These are phyloP conservation scores for Moesziomyces antarcticus DNA, from an alignment of 1,284 basidiomycete genomes.

Conservation along the genomic window DNA sequence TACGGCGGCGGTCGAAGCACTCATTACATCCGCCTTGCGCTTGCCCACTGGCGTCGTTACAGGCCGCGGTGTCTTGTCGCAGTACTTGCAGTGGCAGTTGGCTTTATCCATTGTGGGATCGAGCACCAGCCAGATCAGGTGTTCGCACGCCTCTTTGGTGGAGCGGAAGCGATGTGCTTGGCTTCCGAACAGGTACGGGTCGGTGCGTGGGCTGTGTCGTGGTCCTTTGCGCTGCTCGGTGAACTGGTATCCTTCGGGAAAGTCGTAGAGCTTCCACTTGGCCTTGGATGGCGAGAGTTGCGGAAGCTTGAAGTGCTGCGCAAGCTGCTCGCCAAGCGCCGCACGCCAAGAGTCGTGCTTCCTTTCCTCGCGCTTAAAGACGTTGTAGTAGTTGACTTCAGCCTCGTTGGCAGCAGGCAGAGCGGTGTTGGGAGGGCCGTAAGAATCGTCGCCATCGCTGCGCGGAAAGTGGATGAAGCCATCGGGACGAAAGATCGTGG, in stretches of 20 bases:
- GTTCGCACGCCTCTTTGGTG: conserved; percentile 41
- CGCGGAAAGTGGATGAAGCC: conserved; percentile 52
- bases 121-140: conserved; percentile 45
- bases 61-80: conserved; percentile 23
- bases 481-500: conserved; percentile 48
- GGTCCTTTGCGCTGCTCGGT: conserved; percentile 59
- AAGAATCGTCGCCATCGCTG: conserved; percentile 51
- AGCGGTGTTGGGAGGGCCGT: conserved; percentile 27
- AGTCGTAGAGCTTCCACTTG: conserved; percentile 51
- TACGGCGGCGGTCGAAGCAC: conserved; percentile 21
- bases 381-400: conserved; percentile 53
- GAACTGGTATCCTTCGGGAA: conserved; percentile 47
- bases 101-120: conserved; percentile 34
- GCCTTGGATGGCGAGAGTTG: conserved; percentile 22
- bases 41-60: conserved; percentile 12
- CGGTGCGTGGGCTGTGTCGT: conserved; percentile 29
- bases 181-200: conserved; percentile 54
- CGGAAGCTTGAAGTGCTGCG: conserved; percentile 30
- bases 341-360: conserved; percentile 33
- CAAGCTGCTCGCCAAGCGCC: conserved; percentile 38
- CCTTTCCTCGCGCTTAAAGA: conserved; percentile 40
- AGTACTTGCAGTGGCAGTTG: conserved; percentile 57
- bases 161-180: conserved; percentile 48
- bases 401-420: conserved; percentile 4
- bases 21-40: conserved; percentile 26